Evolutionary conservation across 306 rosid genomes (phyloP).

Genomic region (Begonia peltatifolia): DNA sequence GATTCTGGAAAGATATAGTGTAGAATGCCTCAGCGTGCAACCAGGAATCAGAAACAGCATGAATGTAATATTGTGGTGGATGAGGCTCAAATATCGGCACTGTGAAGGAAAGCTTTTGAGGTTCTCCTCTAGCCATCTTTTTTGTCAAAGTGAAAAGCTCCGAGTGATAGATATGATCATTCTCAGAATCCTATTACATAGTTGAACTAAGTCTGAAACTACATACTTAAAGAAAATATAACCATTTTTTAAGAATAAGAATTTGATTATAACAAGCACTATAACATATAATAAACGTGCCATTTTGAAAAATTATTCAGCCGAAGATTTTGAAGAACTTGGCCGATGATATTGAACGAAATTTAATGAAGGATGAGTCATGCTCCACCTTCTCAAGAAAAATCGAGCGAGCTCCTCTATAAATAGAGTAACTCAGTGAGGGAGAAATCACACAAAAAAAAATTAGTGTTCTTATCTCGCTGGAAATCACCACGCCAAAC

Average conservation of each 20-base stretch:
- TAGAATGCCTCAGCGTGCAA: slow-evolving; percentile 77
- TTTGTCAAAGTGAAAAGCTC: slow-evolving; percentile 81
- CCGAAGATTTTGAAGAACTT: too few species aligned
- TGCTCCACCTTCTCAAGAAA: too few species aligned
- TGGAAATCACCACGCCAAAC: too few species aligned
- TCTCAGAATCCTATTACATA: slow-evolving; percentile 68
- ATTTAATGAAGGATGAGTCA: too few species aligned
- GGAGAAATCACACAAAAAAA: too few species aligned
- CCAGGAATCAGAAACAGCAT: slow-evolving; percentile 96
- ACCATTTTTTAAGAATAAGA: not conserved
- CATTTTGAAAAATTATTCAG: too few species aligned
- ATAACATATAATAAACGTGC: too few species aligned
- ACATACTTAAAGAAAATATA: slow-evolving; percentile 1
- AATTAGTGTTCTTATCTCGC: too few species aligned
- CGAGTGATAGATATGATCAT: slow-evolving; percentile 87
- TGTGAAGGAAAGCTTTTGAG: slow-evolving; percentile 82
- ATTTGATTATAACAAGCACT: not conserved
- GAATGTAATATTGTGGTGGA: slow-evolving; percentile 93
- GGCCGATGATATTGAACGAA: too few species aligned
- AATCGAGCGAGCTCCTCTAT: too few species aligned
- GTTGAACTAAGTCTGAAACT: slow-evolving; percentile 17
- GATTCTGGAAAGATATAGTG: slow-evolving; percentile 82
- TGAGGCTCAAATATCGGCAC: slow-evolving; percentile 98
- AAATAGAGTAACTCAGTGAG: too few species aligned
- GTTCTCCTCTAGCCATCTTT: slow-evolving; percentile 74